A percentile compares a stretch with the other conserved stretches of the same genome.
Conservation (phyloP, 768 basidiomycete species). For the Rhodotorula paludigena region DNA sequence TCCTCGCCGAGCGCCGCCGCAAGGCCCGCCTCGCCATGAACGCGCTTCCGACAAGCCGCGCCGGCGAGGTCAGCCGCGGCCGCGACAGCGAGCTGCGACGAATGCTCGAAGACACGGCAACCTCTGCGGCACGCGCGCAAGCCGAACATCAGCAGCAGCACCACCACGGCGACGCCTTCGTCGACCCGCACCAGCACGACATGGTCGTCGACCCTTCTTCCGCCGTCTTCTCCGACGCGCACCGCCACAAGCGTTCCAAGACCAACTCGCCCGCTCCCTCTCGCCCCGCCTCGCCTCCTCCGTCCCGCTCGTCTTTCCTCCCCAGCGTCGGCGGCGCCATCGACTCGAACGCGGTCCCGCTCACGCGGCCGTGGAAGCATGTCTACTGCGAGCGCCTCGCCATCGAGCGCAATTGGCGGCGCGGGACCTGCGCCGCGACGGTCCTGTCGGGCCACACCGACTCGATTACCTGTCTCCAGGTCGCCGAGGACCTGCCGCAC, state of each 20-base stretch:
- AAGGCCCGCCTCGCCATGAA: slow-evolving; percentile 36
- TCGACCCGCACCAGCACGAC: background rate
- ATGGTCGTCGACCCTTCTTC: slow-evolving; percentile 8
- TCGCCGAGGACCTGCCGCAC: slow-evolving; percentile 73
- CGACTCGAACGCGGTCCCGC: slow-evolving; percentile 6
- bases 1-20: slow-evolving; percentile 68
- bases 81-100: slow-evolving; percentile 17
- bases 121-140: slow-evolving; percentile 23
- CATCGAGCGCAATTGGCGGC: slow-evolving; percentile 94
- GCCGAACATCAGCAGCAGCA: slow-evolving; percentile 24
- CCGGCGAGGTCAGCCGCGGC: slow-evolving; percentile 15
- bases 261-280: slow-evolving; percentile 38
- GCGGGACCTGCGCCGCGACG: slow-evolving; percentile 77
- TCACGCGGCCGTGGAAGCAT: slow-evolving; percentile 93
- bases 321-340: background rate
- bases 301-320: background rate
- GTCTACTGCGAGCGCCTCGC: slow-evolving; percentile 97
- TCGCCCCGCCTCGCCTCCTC: slow-evolving; percentile 39
- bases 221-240: slow-evolving; percentile 17
- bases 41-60: slow-evolving; percentile 18
- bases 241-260: slow-evolving; percentile 38
- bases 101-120: slow-evolving; percentile 19
- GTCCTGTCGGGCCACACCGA: slow-evolving; percentile 89
- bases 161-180: slow-evolving; percentile 11
- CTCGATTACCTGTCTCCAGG: slow-evolving; percentile 95